Evolutionary conservation across 2,329 filamentous ascomycete genomes (phyloP), one percentile per base, ranked within the genome.

Genomic region (Ceratocystis harringtonii): DNA sequence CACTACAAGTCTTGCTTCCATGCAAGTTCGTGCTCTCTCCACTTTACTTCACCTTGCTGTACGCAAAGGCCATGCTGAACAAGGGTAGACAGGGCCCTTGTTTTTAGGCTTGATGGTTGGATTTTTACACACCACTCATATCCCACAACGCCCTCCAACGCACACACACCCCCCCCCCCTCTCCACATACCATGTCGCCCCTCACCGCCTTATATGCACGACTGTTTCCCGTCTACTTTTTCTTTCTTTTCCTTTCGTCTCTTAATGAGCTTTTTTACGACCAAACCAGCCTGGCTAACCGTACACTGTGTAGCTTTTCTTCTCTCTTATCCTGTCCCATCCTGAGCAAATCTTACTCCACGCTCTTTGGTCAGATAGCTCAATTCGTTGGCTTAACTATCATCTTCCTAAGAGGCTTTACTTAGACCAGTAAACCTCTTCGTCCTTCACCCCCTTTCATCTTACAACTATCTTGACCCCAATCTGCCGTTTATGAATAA

Each of bases 401-500:
- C 60, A 41, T 61, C 12, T 41, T 61, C 36, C 28, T 19, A 61
- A 32, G 63, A 44, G 36, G 36, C 63, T 19, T 48, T 41, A 45
- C 50, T 25, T 52, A 19, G 12, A n/a, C 43, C 17, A n/a, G 17
- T 57, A 22, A 32, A 41, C 36, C 36, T 41, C 55, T 30, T 50
- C 55, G 15, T 61, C 55, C 17, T 22, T 22, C 22, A 1, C 5
- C 52, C 12, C 12, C 28, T 36, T 58, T 17, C 52, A 58, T 32
- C 52, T 58, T 19, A 30, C 25, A 30, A 58, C n/a, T 7, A 15
- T 58, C 15, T 58, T 7, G 28, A 30, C 15, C 28, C 45, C 45
- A n/a, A 62, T 72, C 76, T 84, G 74, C 78, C 84, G 76, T 88
- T 88, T 79, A 79, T 80, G 77, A 87, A 70, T 70, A 71, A 79